These are phyloP conservation scores for Thinopyrum elongatum DNA, from an alignment of 176 grass and related monocot genomes.

Conservation along the genomic window DNA sequence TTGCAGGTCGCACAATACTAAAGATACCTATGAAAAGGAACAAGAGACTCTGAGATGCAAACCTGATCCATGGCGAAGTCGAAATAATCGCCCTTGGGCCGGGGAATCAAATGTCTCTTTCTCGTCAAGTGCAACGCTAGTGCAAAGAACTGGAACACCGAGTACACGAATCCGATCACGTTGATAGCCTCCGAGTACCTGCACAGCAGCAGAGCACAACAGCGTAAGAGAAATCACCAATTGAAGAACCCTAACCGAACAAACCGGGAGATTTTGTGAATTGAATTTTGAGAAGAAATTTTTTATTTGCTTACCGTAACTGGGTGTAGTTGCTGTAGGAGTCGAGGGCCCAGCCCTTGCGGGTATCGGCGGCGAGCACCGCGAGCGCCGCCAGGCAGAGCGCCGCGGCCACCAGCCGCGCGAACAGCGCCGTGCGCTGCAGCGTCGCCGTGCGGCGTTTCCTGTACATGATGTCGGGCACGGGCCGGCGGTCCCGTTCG, in stretches of 20 bases:
- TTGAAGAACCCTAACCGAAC: conserved; percentile 3
- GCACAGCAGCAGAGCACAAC: not conserved
- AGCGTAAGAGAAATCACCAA: not conserved
- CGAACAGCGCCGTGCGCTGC: conserved; percentile 41
- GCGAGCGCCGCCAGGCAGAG: conserved; percentile 78
- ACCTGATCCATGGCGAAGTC: conserved; percentile 99
- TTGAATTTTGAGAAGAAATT: not conserved
- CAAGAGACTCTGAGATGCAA: not conserved
- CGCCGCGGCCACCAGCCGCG: conserved; percentile 44
- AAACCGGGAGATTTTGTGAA: not conserved
- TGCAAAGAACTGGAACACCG: conserved; percentile 59
- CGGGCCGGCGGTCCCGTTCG: conserved; percentile 1
- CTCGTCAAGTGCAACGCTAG: conserved; percentile 42
- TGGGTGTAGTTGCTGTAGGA: conserved; percentile 77
- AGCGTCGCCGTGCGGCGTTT: conserved; percentile 36
- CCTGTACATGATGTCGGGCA: conserved; percentile 45
- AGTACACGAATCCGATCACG: conserved; percentile 84
- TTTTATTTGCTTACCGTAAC: conserved; percentile 44
- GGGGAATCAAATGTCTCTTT: conserved; percentile 56
- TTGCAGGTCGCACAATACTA: conserved; percentile 31
- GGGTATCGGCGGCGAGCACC: conserved; percentile 68
- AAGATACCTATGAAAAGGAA: conserved; percentile 27
- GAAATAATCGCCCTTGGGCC: conserved; percentile 58
- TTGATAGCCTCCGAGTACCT: conserved; percentile 92
- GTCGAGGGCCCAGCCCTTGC: conserved; percentile 85